phyloP scores from a whole-genome alignment of 2,329 filamentous ascomycete genomes.

The Ceratocystiopsis brevicomis region DNA sequence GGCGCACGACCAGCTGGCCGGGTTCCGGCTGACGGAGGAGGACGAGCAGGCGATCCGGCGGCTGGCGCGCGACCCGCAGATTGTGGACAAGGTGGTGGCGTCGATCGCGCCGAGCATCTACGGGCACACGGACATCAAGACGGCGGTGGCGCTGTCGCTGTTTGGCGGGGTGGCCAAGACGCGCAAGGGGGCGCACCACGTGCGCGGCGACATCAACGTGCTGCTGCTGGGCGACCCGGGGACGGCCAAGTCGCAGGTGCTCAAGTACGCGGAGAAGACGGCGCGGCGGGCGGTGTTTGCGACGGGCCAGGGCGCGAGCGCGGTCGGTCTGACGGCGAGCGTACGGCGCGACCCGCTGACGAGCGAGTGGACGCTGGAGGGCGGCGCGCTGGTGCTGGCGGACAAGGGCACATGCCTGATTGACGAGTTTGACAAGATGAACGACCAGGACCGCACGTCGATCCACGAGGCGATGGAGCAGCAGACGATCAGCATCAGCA shows the following conservation, averaged over 20 bases:
- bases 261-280: constrained; percentile 96
- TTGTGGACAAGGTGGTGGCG: constrained; percentile 79
- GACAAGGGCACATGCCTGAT: constrained; percentile 92
- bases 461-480: constrained; percentile 99
- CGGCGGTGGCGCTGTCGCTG: constrained; percentile 77
- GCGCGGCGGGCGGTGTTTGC: constrained; percentile 94
- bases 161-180: constrained; percentile 90
- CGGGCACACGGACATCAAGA: constrained; percentile 92
- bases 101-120: constrained; percentile 97
- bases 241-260: constrained; percentile 91
- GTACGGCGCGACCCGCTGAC: constrained; percentile 91
- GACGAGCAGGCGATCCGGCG: constrained; percentile 82
- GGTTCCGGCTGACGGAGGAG: constrained; percentile 85
- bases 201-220: constrained; percentile 96
- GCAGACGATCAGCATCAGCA: constrained; percentile 97
- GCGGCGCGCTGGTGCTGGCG: constrained; percentile 83
- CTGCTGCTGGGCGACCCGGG: constrained; percentile 89
- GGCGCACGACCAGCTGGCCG: constrained; percentile 89
- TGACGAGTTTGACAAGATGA: constrained; percentile 99
- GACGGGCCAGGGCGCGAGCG: constrained; percentile 89
- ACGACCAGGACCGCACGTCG: constrained; percentile 91
- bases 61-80: constrained; percentile 73
- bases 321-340: constrained; percentile 91
- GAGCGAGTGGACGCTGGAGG: constrained; percentile 92
- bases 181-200: constrained; percentile 71